Evolutionary conservation across 208 protist species (phyloP), one percentile per base, ranked within the genome.

Genomic region (Strigomonas culicis): DNA sequence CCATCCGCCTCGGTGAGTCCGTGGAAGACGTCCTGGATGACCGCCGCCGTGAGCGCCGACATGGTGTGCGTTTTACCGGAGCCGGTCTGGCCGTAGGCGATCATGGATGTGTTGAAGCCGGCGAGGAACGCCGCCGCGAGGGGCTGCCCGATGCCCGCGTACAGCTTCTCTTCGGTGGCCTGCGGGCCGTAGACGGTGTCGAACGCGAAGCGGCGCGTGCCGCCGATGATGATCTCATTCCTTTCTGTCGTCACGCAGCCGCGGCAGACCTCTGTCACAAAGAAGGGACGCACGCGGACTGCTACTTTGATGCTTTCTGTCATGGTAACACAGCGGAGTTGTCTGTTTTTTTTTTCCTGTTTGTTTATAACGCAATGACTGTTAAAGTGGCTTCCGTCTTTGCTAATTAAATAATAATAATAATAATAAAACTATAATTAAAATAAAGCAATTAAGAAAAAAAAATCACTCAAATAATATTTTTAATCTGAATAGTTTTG

Each of bases 61-160:
- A 98, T 98, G 24, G 96, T 99, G 77, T 85, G 88, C 36, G 96
- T 99, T 72, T 99, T 99, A 27, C 97, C 97, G 8, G 92, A 81
- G 19, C 93, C 93, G 25, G 95, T 98, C 67, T 98, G 97, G 10
- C 95, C 97, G 65, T 98, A 98, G 28, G 95, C 96, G 32, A 98
- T 97, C 25, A 85, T 86, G 25, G 95, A 96, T 8, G 86, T 83
- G 36, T 98, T 98, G 70, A 88, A 96, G 34, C 95, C 94, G 63
- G 83, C 76, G 24, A 97, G 79, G 51, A 95, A 92, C 10, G 80
- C 61, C 22, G 84, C 65, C 0, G 93, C 77, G 0, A 98, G 73
- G n/a, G 80, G 77, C 34, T 68, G 66, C 0, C 93, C 93, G 46
- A 96, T 67, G 1, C 78, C 55, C 15, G 81, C 75, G 70, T 91